Base-by-base conservation (phyloP, 2,329 filamentous ascomycete genomes). In the Stenocarpella maydis region DNA sequence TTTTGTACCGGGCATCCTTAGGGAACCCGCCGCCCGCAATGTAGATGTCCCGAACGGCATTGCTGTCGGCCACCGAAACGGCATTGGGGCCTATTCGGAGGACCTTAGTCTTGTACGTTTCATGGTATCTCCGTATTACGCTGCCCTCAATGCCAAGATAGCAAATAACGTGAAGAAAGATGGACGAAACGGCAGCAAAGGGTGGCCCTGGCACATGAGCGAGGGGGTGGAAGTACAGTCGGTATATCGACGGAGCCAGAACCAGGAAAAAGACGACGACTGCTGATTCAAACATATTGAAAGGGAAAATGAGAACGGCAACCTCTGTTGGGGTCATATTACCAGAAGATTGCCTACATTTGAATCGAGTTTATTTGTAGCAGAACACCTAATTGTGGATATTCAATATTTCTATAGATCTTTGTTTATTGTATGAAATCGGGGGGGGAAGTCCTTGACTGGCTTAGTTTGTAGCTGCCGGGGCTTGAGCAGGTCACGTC, bases 1-100 rank as follows among this genome's bases (percentile, higher is more conserved):
- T 89, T 1, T 76, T 75, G 73, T 89, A 89, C 68, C 80, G 83
- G 0, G 75, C 73, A 1, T 85, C 80, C 74, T 89, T 89, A 0
- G 77, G 75, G 65, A 89, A 87, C 0, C 87, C 87, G 3, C 86
- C 86, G 52, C 79, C 82, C 3, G 80, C 77, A 6, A 83, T 74
- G 74, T 89, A 89, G 34, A 89, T 86, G 1, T 83, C 77, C 0
- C 80, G 76, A 34, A 87, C 73, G 1, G 83, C 85, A 21, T 78
- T 78, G 15, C 81, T 80, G 65, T 84, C 81, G 7, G 81, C 75
- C 65, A 86, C 81, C 60, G 82, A 79, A 37, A 83, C 73, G 28
- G 77, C 76, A 66, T 80, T 77, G 3, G 81, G 81, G 1, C 76
- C 80, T 1, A 80, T 75, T 2, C 81, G 78, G 9, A 83, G 70